phyloP scores from a whole-genome alignment of 73 alveolate species.

The Paramecium sonneborni region DNA sequence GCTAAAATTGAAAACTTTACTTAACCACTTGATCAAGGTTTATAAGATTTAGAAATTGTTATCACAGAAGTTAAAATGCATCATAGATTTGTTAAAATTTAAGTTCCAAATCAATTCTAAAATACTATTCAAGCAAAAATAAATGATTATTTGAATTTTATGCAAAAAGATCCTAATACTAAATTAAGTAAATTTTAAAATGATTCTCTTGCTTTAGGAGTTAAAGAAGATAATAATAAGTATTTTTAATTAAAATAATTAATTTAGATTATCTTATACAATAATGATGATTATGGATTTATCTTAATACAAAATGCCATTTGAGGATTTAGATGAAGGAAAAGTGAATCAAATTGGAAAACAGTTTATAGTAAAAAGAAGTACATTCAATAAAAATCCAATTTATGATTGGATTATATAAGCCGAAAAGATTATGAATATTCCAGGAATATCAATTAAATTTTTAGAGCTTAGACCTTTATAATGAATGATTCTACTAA shows the following conservation, averaged over 20 bases:
- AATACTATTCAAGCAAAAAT: neutral
- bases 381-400: conserved; percentile 32
- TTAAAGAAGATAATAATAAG: conserved; percentile 7
- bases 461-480: conserved; percentile 5
- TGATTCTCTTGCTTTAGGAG: neutral
- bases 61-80: conserved; percentile 27
- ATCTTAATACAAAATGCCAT: neutral
- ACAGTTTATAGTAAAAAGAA: neutral
- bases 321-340: conserved; percentile 17
- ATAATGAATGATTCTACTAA: neutral
- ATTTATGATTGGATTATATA: conserved; percentile 31
- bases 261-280: neutral
- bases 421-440: conserved; percentile 22
- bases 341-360: neutral
- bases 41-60: conserved; percentile 27
- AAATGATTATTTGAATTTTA: conserved; percentile 16
- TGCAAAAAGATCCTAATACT: conserved; percentile 33
- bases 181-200: conserved; percentile 4
- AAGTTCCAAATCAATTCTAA: neutral
- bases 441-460: conserved; percentile 31
- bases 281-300: conserved; percentile 51
- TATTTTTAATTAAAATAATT: neutral
- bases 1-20: neutral
- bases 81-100: conserved; percentile 33
- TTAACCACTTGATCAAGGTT: neutral